Evolutionary conservation across 2,329 filamentous ascomycete species (phyloP), one percentile per base, ranked within the genome.

Genomic region (Zymoseptoria brevis): DNA sequence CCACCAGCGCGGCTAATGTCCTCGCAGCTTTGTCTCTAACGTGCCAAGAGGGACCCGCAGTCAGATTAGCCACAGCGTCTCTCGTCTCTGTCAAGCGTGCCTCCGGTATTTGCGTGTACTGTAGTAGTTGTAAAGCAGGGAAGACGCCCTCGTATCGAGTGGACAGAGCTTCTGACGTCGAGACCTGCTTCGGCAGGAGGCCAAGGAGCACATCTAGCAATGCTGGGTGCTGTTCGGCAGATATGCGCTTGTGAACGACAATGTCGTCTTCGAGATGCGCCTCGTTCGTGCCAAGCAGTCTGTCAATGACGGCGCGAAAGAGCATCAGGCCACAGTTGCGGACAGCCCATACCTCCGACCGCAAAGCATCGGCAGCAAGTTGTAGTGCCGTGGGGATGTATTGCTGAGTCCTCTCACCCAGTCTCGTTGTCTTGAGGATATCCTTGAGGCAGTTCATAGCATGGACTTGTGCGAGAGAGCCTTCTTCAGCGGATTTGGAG

Each of bases 371-470:
- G 9, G 89, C 89, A 1, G 92, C 91, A n/a, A 97, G 80, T 61
- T 87, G 83, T 3, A 99, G 79, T 35, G 87, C 87, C 29, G 84
- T 79, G 8, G 88, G 85, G 7, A 96, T 80, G 66, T 91, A 87
- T 0, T 79, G 78, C 67, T 96, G 90, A 0, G 90, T 88, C 56
- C 82, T 81, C 57, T 84, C 84, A 26, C 89, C 81, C 13, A 97
- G 79, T 54, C 85, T 83, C 0, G 90, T 90, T 65, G 87, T 91
- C 59, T 89, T 93, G 74, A 96, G 94, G 1, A 96, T 87, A 64
- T 96, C 91, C 70, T 94, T 94, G 59, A 99, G 77, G 61, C 89
- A 96, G 71, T 99, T 99, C 70, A 96, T 82, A 0, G 94, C 91
- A 73, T 99, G 94, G 0, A 99, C 94, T 73, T 99, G 93, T 0